Evolutionary conservation across 2,329 filamentous ascomycete genomes (phyloP).

Genomic region (Hymenoscyphus occultus): DNA sequence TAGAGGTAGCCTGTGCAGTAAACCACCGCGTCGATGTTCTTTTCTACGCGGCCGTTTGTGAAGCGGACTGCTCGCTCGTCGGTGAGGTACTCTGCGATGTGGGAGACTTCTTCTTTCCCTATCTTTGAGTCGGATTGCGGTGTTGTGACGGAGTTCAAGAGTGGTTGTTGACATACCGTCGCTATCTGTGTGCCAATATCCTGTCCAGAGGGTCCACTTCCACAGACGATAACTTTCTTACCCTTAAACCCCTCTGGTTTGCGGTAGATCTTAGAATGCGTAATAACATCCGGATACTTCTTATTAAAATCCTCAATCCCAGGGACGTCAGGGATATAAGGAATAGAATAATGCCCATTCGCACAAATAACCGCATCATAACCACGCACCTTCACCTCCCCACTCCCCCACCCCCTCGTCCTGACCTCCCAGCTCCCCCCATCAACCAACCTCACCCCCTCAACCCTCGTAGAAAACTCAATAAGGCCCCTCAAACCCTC

Average conservation of each 20-base stretch:
- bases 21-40: conserved; percentile 69
- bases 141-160: conserved; percentile 63
- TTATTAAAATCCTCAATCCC: conserved; percentile 59
- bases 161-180: conserved; percentile 52
- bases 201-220: conserved; percentile 78
- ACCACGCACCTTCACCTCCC: no score
- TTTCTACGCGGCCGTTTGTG: conserved; percentile 61
- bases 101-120: conserved; percentile 48
- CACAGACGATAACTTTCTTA: conserved; percentile 79
- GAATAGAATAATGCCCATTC: conserved; percentile 71
- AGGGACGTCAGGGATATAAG: conserved; percentile 61
- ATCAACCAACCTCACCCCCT: conserved; percentile 45
- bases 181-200: conserved; percentile 80
- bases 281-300: conserved; percentile 57
- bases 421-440: conserved; percentile 51
- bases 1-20: conserved; percentile 93
- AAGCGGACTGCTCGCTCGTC: conserved; percentile 62
- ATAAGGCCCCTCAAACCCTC: conserved; percentile 65
- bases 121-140: conserved; percentile 40
- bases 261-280: conserved; percentile 80
- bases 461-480: conserved; percentile 67
- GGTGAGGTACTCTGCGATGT: conserved; percentile 56
- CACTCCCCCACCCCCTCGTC: no score
- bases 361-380: no score
- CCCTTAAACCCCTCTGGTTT: conserved; percentile 57